These are phyloP conservation scores for Clavispora carvajalis DNA, from an alignment of 805 yeast species.

Conservation along the genomic window DNA sequence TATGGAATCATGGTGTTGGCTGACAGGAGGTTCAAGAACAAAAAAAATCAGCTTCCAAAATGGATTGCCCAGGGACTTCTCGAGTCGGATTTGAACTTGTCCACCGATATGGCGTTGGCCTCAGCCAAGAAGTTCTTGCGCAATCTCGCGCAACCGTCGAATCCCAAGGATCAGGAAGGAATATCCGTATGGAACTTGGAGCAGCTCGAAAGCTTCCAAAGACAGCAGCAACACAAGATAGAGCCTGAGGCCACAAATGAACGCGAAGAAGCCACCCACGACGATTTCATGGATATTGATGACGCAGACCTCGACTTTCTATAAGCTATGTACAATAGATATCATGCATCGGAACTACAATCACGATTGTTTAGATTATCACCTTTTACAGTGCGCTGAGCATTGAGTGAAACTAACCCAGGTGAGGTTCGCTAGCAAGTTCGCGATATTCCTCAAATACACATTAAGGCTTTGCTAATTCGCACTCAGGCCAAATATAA, in stretches of 20 bases:
- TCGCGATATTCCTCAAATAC: too few relatives aligned
- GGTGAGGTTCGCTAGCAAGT: too few relatives aligned
- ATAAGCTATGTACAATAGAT: slow-evolving; percentile 2
- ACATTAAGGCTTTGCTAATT: too few relatives aligned
- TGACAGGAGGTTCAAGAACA: slow-evolving; percentile 84
- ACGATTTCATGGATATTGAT: slow-evolving; percentile 42
- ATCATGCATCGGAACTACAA: too few relatives aligned
- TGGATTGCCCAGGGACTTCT: slow-evolving; percentile 94
- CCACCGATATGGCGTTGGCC: slow-evolving; percentile 97
- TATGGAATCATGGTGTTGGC: slow-evolving; percentile 98
- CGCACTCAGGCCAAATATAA: too few relatives aligned
- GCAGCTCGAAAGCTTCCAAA: slow-evolving; percentile 57
- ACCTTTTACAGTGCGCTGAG: too few relatives aligned
- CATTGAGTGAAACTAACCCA: too few relatives aligned
- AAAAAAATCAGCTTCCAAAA: slow-evolving; percentile 84
- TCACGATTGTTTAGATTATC: too few relatives aligned
- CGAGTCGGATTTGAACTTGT: slow-evolving; percentile 86
- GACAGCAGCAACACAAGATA: slow-evolving; percentile 36
- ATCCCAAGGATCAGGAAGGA: slow-evolving; percentile 88
- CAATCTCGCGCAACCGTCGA: slow-evolving; percentile 89
- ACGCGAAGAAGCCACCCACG: slow-evolving; percentile 19
- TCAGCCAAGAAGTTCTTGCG: slow-evolving; percentile 88
- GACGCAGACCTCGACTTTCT: slow-evolving; percentile 40
- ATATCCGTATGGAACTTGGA: slow-evolving; percentile 86
- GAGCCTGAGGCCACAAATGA: slow-evolving; percentile 10